Conservation (phyloP, 2,329 filamentous ascomycete species). For the Colletotrichum navitas region DNA sequence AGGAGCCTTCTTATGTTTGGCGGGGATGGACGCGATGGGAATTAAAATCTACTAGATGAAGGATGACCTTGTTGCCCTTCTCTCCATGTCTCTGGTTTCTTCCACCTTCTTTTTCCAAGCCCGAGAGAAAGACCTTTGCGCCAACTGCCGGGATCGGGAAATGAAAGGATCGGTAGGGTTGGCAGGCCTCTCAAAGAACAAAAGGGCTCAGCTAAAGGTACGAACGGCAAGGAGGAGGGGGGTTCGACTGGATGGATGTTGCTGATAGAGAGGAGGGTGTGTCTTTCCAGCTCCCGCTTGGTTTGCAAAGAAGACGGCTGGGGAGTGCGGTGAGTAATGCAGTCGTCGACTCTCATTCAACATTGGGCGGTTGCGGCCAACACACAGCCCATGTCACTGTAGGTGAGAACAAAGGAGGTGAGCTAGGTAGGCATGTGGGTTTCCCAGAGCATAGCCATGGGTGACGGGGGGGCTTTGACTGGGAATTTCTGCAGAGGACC, state of each 20-base stretch:
- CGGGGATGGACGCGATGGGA: slow-evolving; percentile 11
- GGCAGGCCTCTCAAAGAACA: slow-evolving; percentile 31
- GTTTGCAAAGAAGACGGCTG: slow-evolving; percentile 3
- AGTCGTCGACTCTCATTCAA: slow-evolving; percentile 33
- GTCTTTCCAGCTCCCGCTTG: not conserved
- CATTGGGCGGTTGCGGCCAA: slow-evolving; percentile 42
- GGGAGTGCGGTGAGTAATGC: slow-evolving; percentile 25
- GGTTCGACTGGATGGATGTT: slow-evolving; percentile 1
- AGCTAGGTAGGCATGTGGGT: slow-evolving; percentile 31
- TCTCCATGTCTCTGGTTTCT: slow-evolving; percentile 13
- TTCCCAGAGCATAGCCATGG: slow-evolving; percentile 32
- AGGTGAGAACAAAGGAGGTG: slow-evolving; percentile 39
- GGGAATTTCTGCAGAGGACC: slow-evolving; percentile 32
- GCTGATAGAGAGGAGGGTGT: slow-evolving; percentile 27
- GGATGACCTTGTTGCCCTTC: slow-evolving; percentile 8
- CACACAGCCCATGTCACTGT: slow-evolving; percentile 31
- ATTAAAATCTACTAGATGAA: slow-evolving; percentile 15
- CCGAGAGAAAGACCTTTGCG: slow-evolving; percentile 23
- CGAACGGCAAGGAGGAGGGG: slow-evolving; percentile 18
- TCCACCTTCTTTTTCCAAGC: slow-evolving; percentile 7
- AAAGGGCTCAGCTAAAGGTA: slow-evolving; percentile 27
- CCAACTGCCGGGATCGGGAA: slow-evolving; percentile 40
- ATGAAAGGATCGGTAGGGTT: slow-evolving; percentile 35
- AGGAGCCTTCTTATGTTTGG: slow-evolving; percentile 34
- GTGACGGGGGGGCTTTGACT: slow-evolving; percentile 5